Conservation (phyloP, 2,329 filamentous ascomycete species). For the Pseudogymnoascus sp. region DNA sequence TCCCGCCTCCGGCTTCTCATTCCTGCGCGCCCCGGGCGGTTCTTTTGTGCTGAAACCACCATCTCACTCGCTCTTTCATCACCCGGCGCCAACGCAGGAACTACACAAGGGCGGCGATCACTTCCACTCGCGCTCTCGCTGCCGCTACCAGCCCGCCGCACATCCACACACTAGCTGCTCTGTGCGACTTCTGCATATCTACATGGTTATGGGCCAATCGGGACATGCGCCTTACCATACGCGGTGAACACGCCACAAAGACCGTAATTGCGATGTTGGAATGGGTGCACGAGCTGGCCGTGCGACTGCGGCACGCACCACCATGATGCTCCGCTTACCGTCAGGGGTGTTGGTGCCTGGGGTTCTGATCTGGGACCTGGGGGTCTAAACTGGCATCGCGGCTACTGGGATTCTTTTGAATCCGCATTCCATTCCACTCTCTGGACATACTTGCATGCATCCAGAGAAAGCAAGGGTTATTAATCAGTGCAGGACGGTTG, state of each 20-base stretch:
- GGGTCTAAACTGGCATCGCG: slow-evolving; percentile 4
- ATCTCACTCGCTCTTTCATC: neutral
- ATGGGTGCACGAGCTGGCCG: neutral
- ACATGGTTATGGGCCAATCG: neutral
- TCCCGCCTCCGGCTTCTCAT: neutral
- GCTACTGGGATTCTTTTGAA: slow-evolving; percentile 2
- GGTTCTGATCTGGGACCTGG: neutral
- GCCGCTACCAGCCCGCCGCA: slow-evolving; percentile 1
- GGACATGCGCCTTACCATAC: neutral
- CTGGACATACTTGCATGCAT: neutral
- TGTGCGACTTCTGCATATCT: neutral
- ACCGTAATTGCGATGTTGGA: slow-evolving; percentile 9
- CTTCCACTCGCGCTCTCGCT: neutral
- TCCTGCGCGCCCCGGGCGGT: slow-evolving; percentile 8
- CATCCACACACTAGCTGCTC: slow-evolving; percentile 1
- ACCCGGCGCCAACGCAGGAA: slow-evolving; percentile 4
- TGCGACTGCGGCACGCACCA: neutral
- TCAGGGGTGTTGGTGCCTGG: neutral
- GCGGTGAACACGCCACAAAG: neutral
- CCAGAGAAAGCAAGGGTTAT: neutral
- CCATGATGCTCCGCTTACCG: neutral
- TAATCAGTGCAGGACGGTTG: slow-evolving; percentile 4
- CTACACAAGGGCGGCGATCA: neutral
- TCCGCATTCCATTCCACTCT: neutral
- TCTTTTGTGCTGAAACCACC: neutral